phyloP scores from a whole-genome alignment of 352 stramenopile species.

The Saprolegnia parasitica region DNA sequence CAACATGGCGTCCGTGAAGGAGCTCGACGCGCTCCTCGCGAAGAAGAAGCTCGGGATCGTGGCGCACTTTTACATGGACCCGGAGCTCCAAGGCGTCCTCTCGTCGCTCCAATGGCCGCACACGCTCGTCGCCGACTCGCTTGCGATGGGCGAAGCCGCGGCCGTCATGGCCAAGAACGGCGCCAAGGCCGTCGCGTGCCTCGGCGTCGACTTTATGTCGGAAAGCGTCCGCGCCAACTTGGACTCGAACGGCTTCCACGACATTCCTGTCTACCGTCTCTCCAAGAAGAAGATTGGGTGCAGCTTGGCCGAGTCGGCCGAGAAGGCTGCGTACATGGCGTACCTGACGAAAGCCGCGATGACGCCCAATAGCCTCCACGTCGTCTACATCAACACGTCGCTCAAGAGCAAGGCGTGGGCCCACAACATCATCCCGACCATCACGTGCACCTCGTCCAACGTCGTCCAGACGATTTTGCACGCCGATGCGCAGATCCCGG shows the following conservation, averaged over 20 bases:
- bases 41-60: slow-evolving; percentile 95
- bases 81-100: slow-evolving; percentile 91
- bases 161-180: slow-evolving; percentile 90
- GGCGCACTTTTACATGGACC: slow-evolving; percentile 98
- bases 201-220: slow-evolving; percentile 98
- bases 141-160: slow-evolving; percentile 96
- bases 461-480: slow-evolving; percentile 96
- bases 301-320: slow-evolving; percentile 91
- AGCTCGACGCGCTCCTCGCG: slow-evolving; percentile 81
- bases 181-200: slow-evolving; percentile 89
- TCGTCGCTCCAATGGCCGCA: slow-evolving; percentile 82
- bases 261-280: slow-evolving; percentile 94
- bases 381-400: slow-evolving; percentile 98
- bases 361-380: slow-evolving; percentile 89
- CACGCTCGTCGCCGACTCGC: slow-evolving; percentile 94
- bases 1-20: slow-evolving; percentile 78
- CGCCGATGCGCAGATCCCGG: slow-evolving; percentile 87
- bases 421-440: slow-evolving; percentile 93
- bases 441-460: slow-evolving; percentile 96
- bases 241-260: slow-evolving; percentile 83
- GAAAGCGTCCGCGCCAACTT: slow-evolving; percentile 93
- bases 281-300: slow-evolving; percentile 91
- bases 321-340: slow-evolving; percentile 89
- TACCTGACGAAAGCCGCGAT: slow-evolving; percentile 89
- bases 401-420: slow-evolving; percentile 94